These are phyloP conservation scores for Apostasia ramifera DNA, from an alignment of 106 monocot species.

Conservation along the genomic window DNA sequence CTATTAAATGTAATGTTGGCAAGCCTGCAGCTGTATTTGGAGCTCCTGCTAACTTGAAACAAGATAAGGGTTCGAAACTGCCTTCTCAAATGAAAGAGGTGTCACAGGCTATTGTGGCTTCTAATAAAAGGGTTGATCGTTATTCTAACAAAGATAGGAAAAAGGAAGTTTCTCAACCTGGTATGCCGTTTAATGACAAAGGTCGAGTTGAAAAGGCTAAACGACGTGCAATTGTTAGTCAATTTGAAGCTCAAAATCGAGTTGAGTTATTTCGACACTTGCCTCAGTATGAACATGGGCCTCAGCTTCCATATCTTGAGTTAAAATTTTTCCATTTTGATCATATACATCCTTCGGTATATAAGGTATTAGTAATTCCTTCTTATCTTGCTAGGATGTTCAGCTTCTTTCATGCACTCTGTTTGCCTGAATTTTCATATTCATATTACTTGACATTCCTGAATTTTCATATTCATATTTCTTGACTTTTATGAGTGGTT, in stretches of 20 bases:
- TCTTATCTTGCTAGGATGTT: neutral
- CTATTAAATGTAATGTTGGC: constrained; percentile 21
- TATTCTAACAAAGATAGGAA: constrained; percentile 68
- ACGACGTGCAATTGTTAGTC: constrained; percentile 70
- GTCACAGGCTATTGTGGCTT: constrained; percentile 25
- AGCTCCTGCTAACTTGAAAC: constrained; percentile 21
- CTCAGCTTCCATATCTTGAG: constrained; percentile 79
- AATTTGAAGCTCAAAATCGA: constrained; percentile 76
- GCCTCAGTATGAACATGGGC: constrained; percentile 89
- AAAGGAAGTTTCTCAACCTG: constrained; percentile 75
- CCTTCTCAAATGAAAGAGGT: constrained; percentile 68
- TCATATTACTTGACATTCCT: too few species aligned
- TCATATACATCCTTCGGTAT: constrained; percentile 91
- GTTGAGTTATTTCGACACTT: constrained; percentile 94
- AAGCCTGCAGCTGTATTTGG: constrained; percentile 23
- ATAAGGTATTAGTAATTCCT: constrained; percentile 45
- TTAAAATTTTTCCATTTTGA: constrained; percentile 87
- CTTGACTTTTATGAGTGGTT: too few species aligned
- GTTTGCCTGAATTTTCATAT: neutral
- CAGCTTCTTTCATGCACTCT: neutral
- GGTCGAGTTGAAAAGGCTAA: constrained; percentile 86
- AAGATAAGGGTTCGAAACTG: constrained; percentile 33
- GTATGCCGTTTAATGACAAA: constrained; percentile 91
- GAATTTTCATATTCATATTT: too few species aligned
- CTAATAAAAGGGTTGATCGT: constrained; percentile 61